phyloP scores from a whole-genome alignment of 2,329 filamentous ascomycete species.

The Dactylella cylindrospora region DNA sequence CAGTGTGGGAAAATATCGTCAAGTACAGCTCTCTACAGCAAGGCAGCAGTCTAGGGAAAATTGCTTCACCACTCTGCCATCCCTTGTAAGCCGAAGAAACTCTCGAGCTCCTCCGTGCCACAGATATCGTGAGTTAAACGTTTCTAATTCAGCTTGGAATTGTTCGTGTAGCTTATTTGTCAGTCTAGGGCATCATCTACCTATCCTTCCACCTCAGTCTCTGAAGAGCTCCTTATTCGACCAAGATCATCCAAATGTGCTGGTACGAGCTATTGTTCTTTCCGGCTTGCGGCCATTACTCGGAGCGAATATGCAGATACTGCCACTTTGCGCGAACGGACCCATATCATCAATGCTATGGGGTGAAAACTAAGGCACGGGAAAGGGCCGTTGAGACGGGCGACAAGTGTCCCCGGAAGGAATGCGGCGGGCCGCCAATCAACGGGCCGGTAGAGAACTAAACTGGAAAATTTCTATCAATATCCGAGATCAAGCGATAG shows the following conservation, averaged over 20 bases:
- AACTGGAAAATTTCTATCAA: background rate
- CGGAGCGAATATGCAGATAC: constrained; percentile 64
- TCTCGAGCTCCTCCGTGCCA: constrained; percentile 8
- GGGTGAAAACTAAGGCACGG: constrained; percentile 58
- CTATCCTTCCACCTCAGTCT: constrained; percentile 6
- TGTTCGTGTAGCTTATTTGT: background rate
- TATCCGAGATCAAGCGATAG: background rate
- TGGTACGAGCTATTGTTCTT: constrained; percentile 71
- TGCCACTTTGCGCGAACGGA: constrained; percentile 77
- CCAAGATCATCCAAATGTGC: constrained; percentile 60
- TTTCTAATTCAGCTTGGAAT: background rate
- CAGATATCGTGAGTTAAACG: constrained; percentile 3
- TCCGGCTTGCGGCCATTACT: constrained; percentile 62
- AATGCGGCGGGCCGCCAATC: constrained; percentile 24
- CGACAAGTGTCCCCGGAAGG: constrained; percentile 40
- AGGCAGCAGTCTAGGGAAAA: too few species aligned
- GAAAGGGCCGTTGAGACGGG: constrained; percentile 59
- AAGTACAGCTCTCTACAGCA: too few species aligned
- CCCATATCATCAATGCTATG: constrained; percentile 67
- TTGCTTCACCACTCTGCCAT: too few species aligned
- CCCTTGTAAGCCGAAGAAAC: too few species aligned
- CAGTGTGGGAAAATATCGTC: too few species aligned
- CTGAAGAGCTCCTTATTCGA: background rate
- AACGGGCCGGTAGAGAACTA: constrained; percentile 22
- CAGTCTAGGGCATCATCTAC: background rate